phyloP scores from a whole-genome alignment of 1,139 yeast genomes.

The Yamadazyma atlantica region DNA sequence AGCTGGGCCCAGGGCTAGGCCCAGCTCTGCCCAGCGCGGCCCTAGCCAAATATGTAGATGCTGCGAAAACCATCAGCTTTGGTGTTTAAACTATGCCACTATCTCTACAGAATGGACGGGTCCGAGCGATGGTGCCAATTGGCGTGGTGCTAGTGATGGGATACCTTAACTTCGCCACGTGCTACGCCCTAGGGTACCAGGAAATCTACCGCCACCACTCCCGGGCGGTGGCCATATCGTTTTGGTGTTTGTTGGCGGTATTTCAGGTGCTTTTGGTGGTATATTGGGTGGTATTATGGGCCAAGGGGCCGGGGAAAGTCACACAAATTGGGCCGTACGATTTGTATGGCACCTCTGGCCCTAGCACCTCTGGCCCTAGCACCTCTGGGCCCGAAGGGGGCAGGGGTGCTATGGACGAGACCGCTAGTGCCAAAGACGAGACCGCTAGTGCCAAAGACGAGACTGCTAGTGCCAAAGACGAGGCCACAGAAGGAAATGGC shows the following conservation, averaged over 20 bases:
- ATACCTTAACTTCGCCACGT: constrained; percentile 32
- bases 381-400: no score
- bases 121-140: constrained; percentile 21
- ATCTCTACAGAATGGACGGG: constrained; percentile 1
- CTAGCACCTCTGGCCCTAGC: constrained; percentile 20
- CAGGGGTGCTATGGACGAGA: no score
- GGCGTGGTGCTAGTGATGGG: constrained; percentile 24
- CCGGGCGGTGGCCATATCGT: constrained; percentile 30
- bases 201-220: constrained; percentile 33
- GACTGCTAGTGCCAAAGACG: no score
- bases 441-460: no score
- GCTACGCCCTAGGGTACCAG: constrained; percentile 37
- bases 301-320: constrained; percentile 36
- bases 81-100: neutral
- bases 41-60: no score
- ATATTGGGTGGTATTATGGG: constrained; percentile 33
- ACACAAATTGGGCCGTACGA: constrained; percentile 27
- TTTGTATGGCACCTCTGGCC: constrained; percentile 22
- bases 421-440: no score
- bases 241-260: constrained; percentile 35
- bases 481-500: no score
- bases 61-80: no score
- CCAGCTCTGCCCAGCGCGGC: no score
- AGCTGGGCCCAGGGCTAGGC: no score
- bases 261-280: constrained; percentile 22